Conservation (phyloP, 2,329 filamentous ascomycete species). For the Cordyceps pruinosa region DNA sequence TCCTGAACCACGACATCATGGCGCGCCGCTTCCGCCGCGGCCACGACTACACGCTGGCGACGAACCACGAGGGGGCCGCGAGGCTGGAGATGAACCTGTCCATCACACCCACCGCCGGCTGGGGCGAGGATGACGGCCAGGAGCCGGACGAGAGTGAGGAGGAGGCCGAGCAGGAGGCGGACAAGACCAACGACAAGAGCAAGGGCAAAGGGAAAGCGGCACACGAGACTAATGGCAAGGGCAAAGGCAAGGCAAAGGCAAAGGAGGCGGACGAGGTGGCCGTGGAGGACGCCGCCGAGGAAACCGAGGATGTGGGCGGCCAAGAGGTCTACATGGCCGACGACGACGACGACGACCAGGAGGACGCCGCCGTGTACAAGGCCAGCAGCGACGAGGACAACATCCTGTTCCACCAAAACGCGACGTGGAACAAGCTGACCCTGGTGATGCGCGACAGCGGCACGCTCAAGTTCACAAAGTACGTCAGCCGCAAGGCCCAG, state of each 20-base stretch:
- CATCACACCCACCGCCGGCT: conserved; percentile 77
- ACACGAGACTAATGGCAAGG: conserved; percentile 18
- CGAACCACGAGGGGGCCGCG: conserved; percentile 68
- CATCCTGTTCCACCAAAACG: conserved; percentile 56
- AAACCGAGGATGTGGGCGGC: conserved; percentile 57
- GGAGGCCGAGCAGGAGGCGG: conserved; percentile 35
- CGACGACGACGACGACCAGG: conserved; percentile 68
- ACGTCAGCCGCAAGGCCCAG: conserved; percentile 72
- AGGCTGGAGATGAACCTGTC: conserved; percentile 82
- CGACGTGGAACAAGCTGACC: conserved; percentile 82
- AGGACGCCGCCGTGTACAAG: conserved; percentile 85
- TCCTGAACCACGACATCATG: conserved; percentile 71
- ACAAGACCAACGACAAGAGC: conserved; percentile 22
- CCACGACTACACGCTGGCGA: conserved; percentile 87
- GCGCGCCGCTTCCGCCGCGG: conserved; percentile 82
- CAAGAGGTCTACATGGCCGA: conserved; percentile 93
- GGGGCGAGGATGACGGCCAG: conserved; percentile 67
- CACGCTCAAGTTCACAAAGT: conserved; percentile 90
- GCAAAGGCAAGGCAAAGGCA: conserved; percentile 22
- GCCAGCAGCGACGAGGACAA: conserved; percentile 68
- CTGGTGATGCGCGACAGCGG: conserved; percentile 84
- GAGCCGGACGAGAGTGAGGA: conserved; percentile 41
- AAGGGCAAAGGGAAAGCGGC: conserved; percentile 25
- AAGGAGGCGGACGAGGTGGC: conserved; percentile 26
- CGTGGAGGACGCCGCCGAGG: conserved; percentile 22